Percentiles rank a stretch among this genome's conserved stretches.
These are phyloP conservation scores for Tuctoria greenei DNA, from an alignment of 176 grass and related monocot species.

Conservation along the genomic window DNA sequence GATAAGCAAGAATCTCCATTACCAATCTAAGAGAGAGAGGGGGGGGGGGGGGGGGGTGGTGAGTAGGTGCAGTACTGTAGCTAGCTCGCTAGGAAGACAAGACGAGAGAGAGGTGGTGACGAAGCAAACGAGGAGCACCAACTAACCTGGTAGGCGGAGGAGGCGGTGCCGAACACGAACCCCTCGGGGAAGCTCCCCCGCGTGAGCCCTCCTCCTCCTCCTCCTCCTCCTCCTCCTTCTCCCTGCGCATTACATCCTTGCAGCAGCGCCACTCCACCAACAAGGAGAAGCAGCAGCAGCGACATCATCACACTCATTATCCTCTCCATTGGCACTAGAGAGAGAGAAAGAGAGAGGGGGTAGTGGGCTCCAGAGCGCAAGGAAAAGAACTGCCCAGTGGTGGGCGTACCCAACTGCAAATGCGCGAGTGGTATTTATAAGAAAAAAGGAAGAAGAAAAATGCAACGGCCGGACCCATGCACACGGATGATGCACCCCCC, in stretches of 20 bases:
- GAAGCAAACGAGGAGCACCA: background rate
- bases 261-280: constrained; percentile 19
- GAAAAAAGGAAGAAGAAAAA: background rate
- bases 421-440: constrained; percentile 36
- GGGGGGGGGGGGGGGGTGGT: too few species aligned
- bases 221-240: constrained; percentile 15
- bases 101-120: background rate
- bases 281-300: background rate
- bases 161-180: constrained; percentile 90
- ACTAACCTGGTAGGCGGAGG: constrained; percentile 81
- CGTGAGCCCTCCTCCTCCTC: constrained; percentile 40
- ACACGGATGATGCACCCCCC: too few species aligned
- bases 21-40: background rate
- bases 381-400: background rate
- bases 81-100: background rate
- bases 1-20: background rate
- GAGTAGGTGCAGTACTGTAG: too few species aligned
- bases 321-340: constrained; percentile 18
- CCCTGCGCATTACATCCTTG: constrained; percentile 39
- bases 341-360: background rate
- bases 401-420: background rate
- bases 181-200: constrained; percentile 77
- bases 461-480: constrained; percentile 18
- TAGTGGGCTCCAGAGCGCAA: constrained; percentile 42
- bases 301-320: constrained; percentile 3